These are phyloP conservation scores for Diaporthe aspalathi DNA, from an alignment of 2,329 filamentous ascomycete genomes.

Conservation along the genomic window DNA sequence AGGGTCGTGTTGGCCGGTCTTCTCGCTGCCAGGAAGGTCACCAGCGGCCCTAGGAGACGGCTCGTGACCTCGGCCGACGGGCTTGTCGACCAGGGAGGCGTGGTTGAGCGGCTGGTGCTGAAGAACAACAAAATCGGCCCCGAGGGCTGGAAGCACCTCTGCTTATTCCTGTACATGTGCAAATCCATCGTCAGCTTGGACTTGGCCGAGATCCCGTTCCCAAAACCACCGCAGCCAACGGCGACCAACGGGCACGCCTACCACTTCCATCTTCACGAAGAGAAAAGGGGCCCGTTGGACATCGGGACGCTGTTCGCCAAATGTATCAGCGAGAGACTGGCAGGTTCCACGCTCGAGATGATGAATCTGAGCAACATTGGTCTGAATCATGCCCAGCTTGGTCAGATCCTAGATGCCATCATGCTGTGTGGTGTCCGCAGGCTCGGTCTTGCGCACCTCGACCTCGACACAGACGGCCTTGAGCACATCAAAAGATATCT, in stretches of 20 bases:
- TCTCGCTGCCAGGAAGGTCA: conserved; percentile 78
- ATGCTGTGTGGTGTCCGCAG: conserved; percentile 81
- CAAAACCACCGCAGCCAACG: conserved; percentile 50
- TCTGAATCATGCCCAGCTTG: conserved; percentile 76
- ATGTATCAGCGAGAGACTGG: conserved; percentile 81
- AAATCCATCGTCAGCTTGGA: conserved; percentile 88
- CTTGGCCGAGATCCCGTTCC: conserved; percentile 85
- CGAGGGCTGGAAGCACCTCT: conserved; percentile 92
- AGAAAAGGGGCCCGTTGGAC: conserved; percentile 53
- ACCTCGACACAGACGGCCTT: conserved; percentile 78
- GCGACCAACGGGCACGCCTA: conserved; percentile 41
- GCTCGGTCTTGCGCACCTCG: conserved; percentile 85
- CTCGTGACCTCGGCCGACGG: conserved; percentile 52
- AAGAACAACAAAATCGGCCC: conserved; percentile 92
- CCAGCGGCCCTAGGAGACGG: conserved; percentile 59
- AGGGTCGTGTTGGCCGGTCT: conserved; percentile 88
- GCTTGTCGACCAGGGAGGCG: conserved; percentile 68
- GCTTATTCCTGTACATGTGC: conserved; percentile 90
- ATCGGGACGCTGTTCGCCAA: conserved; percentile 76
- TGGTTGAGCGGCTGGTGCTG: conserved; percentile 86
- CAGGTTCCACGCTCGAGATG: conserved; percentile 81
- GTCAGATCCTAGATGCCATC: conserved; percentile 83
- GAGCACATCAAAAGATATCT: conserved; percentile 82
- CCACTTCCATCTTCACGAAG: conserved; percentile 45
- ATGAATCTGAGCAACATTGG: conserved; percentile 85